Evolutionary conservation across 345 rosid genomes (phyloP).

Genomic region (Pistacia integerrima): DNA sequence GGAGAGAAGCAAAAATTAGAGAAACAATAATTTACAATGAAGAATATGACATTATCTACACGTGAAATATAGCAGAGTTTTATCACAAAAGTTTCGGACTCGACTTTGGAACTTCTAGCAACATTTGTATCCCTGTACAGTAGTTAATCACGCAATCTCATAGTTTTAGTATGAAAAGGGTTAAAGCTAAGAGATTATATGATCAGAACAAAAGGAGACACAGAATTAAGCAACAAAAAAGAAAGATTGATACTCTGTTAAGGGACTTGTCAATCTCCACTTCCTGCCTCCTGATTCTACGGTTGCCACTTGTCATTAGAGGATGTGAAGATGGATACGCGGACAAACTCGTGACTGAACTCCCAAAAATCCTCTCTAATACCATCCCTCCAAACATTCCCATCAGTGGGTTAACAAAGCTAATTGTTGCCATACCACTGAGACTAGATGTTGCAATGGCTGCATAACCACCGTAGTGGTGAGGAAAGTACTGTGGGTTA

Average conservation of each 20-base stretch:
- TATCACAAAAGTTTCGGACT: background rate
- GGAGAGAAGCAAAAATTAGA: background rate
- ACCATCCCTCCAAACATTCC: slow-evolving; percentile 71
- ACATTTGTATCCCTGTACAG: background rate
- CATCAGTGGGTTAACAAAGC: slow-evolving; percentile 47
- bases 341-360: slow-evolving; percentile 48
- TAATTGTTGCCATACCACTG: slow-evolving; percentile 44
- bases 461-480: slow-evolving; percentile 37
- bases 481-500: slow-evolving; percentile 33
- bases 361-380: slow-evolving; percentile 47
- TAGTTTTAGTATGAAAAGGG: background rate
- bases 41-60: slow-evolving; percentile 6
- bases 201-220: slow-evolving; percentile 77
- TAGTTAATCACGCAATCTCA: background rate
- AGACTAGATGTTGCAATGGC: slow-evolving; percentile 39
- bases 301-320: slow-evolving; percentile 36
- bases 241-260: slow-evolving; percentile 71
- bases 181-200: background rate
- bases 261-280: slow-evolving; percentile 69
- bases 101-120: background rate
- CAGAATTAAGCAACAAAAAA: slow-evolving; percentile 68
- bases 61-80: background rate
- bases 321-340: slow-evolving; percentile 45
- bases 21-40: background rate
- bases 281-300: slow-evolving; percentile 76